phyloP scores from a whole-genome alignment of 2,329 filamentous ascomycete genomes.

The Colletotrichum tabaci region DNA sequence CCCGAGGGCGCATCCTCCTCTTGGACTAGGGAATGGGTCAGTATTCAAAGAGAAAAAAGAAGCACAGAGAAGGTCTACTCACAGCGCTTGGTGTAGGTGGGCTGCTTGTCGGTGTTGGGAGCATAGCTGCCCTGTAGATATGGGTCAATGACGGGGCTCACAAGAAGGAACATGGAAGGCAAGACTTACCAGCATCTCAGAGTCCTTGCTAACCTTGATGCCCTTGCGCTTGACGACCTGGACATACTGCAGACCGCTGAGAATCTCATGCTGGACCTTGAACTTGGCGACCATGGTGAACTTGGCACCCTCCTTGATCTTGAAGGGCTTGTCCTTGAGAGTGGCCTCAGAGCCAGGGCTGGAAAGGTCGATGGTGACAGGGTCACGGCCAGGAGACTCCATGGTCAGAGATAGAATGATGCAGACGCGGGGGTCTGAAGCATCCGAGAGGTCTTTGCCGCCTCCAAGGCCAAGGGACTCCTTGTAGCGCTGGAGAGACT shows the following conservation, averaged over 20 bases:
- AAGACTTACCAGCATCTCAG: slow-evolving; percentile 92
- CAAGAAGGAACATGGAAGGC: slow-evolving; percentile 22
- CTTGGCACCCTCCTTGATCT: slow-evolving; percentile 93
- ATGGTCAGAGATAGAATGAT: slow-evolving; percentile 94
- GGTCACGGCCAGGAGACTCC: slow-evolving; percentile 84
- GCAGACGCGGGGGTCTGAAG: slow-evolving; percentile 88
- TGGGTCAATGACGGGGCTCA: slow-evolving; percentile 46
- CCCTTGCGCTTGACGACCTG: slow-evolving; percentile 94
- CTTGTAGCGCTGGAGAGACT: slow-evolving; percentile 98
- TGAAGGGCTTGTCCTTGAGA: slow-evolving; percentile 94
- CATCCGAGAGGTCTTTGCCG: slow-evolving; percentile 80
- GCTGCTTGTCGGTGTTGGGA: slow-evolving; percentile 90
- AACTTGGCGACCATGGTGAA: slow-evolving; percentile 97
- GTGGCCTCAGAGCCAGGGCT: slow-evolving; percentile 79
- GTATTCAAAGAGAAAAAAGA: slow-evolving; percentile 8
- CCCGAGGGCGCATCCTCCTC: slow-evolving; percentile 93
- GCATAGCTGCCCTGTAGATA: slow-evolving; percentile 84
- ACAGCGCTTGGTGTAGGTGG: slow-evolving; percentile 93
- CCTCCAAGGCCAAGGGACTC: slow-evolving; percentile 90
- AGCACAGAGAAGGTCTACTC: slow-evolving; percentile 58
- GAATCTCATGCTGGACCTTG: slow-evolving; percentile 96
- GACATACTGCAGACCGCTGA: slow-evolving; percentile 95
- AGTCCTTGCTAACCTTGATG: slow-evolving; percentile 89
- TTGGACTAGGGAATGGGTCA: slow-evolving; percentile 73
- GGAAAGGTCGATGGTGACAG: slow-evolving; percentile 92